Evolutionary conservation across 306 rosid species (phyloP).

Genomic region (Alnus rubra): DNA sequence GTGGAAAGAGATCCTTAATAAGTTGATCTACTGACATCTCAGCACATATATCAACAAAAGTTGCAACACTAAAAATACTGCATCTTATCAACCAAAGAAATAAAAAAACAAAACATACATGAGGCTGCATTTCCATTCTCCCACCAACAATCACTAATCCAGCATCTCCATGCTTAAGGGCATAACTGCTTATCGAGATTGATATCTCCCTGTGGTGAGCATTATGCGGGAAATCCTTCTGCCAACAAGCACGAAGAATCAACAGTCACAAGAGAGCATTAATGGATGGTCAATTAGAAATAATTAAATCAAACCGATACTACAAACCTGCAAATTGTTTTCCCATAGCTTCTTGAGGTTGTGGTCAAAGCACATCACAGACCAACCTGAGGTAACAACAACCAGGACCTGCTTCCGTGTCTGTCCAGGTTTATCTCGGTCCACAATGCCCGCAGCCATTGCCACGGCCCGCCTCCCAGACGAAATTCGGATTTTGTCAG

Average conservation of each 20-base stretch:
- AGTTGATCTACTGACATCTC: not conserved
- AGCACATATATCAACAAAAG: not conserved
- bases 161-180: slow-evolving; percentile 88
- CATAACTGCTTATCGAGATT: slow-evolving; percentile 82
- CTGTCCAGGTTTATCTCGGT: slow-evolving; percentile 65
- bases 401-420: slow-evolving; percentile 81
- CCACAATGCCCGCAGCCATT: slow-evolving; percentile 87
- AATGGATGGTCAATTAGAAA: not conserved
- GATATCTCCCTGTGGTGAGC: slow-evolving; percentile 94
- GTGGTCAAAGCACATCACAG: slow-evolving; percentile 94
- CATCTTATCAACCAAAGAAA: not conserved
- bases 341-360: slow-evolving; percentile 94
- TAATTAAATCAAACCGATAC: not conserved
- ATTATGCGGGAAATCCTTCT: slow-evolving; percentile 97
- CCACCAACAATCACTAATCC: slow-evolving; percentile 96
- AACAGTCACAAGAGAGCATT: slow-evolving; percentile 9
- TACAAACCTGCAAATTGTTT: slow-evolving; percentile 79
- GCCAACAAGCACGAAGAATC: slow-evolving; percentile 30
- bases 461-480: slow-evolving; percentile 95
- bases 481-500: slow-evolving; percentile 81
- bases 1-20: not conserved
- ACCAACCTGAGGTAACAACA: slow-evolving; percentile 96
- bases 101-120: slow-evolving; percentile 51
- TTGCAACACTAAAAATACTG: slow-evolving; percentile 15
- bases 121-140: slow-evolving; percentile 96